Conservation (phyloP, 2,329 filamentous ascomycete species). For the Stagonosporopsis chrysanthemi region DNA sequence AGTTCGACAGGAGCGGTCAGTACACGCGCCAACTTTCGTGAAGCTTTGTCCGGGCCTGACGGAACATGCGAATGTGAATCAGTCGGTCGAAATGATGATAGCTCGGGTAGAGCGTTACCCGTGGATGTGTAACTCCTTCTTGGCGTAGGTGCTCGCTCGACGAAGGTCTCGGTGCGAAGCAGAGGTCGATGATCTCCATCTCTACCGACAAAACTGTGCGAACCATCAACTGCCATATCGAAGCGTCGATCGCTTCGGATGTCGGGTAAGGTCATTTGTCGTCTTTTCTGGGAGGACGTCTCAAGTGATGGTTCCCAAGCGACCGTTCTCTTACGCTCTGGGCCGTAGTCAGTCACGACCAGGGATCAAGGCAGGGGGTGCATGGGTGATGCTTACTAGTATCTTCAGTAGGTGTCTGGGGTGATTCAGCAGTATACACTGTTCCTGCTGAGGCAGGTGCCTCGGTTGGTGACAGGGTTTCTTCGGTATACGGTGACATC, state of each 20-base stretch:
- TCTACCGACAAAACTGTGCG: neutral
- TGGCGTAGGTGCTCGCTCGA: constrained; percentile 14
- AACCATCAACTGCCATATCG: neutral
- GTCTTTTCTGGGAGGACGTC: constrained; percentile 21
- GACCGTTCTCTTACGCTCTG: constrained; percentile 23
- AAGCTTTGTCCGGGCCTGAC: neutral
- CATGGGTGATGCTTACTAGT: constrained; percentile 13
- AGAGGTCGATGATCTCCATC: constrained; percentile 17
- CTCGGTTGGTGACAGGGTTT: constrained; percentile 20
- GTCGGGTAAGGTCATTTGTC: constrained; percentile 13
- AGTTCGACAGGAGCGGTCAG: constrained; percentile 6
- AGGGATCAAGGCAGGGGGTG: neutral
- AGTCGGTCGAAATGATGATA: constrained; percentile 26
- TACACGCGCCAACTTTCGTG: constrained; percentile 6
- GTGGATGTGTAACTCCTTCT: neutral
- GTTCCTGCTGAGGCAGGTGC: constrained; percentile 27
- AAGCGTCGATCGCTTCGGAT: neutral
- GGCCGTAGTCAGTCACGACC: neutral
- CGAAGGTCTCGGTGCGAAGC: constrained; percentile 9
- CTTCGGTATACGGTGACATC: constrained; percentile 4
- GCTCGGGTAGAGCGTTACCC: constrained; percentile 3
- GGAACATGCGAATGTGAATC: constrained; percentile 6
- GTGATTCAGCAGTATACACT: constrained; percentile 2
- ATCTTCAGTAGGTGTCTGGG: neutral
- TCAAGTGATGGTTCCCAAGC: neutral